These are phyloP conservation scores for Phycomyces blakesleeanus DNA, from an alignment of 192 early-diverging fungal species.

Conservation along the genomic window DNA sequence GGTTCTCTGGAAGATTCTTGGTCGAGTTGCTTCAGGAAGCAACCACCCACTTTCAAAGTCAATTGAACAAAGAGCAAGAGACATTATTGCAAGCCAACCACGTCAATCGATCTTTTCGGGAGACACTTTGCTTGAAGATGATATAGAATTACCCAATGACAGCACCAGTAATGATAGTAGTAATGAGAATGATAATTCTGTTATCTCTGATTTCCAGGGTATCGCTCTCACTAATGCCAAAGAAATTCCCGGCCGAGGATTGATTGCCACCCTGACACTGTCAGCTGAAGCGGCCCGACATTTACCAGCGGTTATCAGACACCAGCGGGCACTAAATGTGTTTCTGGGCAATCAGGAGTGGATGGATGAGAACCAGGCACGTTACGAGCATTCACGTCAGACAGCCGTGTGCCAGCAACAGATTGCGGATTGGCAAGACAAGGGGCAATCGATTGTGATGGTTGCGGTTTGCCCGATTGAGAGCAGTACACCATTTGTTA, in stretches of 20 bases:
- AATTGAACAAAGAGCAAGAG: slow-evolving; percentile 32
- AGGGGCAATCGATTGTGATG: slow-evolving; percentile 56
- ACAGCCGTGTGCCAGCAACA: slow-evolving; percentile 15
- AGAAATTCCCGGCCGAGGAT: slow-evolving; percentile 65
- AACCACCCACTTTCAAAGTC: slow-evolving; percentile 72
- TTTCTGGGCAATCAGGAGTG: slow-evolving; percentile 62
- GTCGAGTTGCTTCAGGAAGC: slow-evolving; percentile 49
- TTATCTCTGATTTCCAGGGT: slow-evolving; percentile 25
- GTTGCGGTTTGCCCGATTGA: slow-evolving; percentile 44
- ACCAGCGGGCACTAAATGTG: slow-evolving; percentile 40
- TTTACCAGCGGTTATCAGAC: slow-evolving; percentile 22
- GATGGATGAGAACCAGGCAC: slow-evolving; percentile 56
- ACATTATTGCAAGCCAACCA: neutral
- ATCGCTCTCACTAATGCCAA: slow-evolving; percentile 48
- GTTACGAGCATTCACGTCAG: slow-evolving; percentile 22
- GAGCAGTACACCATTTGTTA: neutral
- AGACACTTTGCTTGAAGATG: slow-evolving; percentile 9
- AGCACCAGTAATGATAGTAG: no score
- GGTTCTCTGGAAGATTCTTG: slow-evolving; percentile 41
- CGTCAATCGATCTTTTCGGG: slow-evolving; percentile 3
- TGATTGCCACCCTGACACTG: slow-evolving; percentile 44
- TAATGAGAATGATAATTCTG: no score
- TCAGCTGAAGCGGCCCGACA: slow-evolving; percentile 17
- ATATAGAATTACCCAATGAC: slow-evolving; percentile 16
- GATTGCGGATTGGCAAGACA: slow-evolving; percentile 48